A percentile compares a stretch with the other conserved stretches of the same genome.
Conservation (phyloP, 2,329 filamentous ascomycete genomes). For the Penicillium janthinellum region DNA sequence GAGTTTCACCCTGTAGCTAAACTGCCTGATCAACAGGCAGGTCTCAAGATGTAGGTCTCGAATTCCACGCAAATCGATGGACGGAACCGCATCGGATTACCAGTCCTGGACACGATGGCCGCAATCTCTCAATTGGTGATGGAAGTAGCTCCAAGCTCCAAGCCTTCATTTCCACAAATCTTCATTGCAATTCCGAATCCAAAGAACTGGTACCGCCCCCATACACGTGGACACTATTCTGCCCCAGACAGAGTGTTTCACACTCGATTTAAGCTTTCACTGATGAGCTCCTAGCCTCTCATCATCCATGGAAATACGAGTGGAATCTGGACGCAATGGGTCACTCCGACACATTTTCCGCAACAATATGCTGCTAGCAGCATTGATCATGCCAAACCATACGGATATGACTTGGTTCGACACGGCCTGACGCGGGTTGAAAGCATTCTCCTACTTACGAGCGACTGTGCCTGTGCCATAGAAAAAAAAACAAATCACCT, state of each 20-base stretch:
- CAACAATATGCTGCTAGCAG: neutral
- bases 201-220: neutral
- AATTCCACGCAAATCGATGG: no score
- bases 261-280: neutral
- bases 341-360: neutral
- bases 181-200: neutral
- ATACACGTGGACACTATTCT: neutral
- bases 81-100: no score
- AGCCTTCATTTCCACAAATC: neutral
- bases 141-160: neutral
- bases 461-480: neutral
- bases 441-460: neutral
- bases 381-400: neutral
- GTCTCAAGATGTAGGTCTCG: no score
- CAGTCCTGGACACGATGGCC: no score
- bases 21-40: no score
- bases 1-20: no score
- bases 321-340: no score
- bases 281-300: neutral
- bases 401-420: no score
- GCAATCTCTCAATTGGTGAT: neutral
- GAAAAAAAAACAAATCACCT: neutral
- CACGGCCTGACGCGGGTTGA: neutral
- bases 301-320: no score
- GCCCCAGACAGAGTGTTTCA: neutral